These are phyloP conservation scores for Sequoiadendron giganteum DNA, from an alignment of 75 land plant species.

Conservation along the genomic window DNA sequence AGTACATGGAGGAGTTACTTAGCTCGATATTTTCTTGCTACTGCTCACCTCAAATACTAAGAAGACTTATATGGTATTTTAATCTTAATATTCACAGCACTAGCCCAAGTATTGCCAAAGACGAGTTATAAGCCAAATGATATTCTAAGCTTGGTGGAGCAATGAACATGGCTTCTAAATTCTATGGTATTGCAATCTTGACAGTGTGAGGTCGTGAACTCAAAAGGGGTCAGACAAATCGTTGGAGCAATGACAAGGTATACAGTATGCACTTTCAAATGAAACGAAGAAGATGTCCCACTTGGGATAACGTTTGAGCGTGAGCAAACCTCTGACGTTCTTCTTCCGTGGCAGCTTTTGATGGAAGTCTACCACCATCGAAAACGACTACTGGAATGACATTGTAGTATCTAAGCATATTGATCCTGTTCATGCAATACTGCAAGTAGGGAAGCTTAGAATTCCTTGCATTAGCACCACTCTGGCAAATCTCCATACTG, in stretches of 20 bases:
- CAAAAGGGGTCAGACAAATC: background rate
- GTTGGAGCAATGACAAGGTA: background rate
- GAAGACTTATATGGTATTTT: too few relatives aligned
- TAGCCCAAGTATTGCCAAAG: background rate
- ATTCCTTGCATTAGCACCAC: slow-evolving; percentile 13
- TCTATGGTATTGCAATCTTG: too few relatives aligned
- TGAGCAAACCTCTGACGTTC: slow-evolving; percentile 56
- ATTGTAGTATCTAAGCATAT: slow-evolving; percentile 62
- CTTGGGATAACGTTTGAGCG: background rate
- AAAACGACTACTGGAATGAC: slow-evolving; percentile 82
- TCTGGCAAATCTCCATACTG: slow-evolving; percentile 71
- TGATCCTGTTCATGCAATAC: slow-evolving; percentile 84
- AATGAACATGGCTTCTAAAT: background rate
- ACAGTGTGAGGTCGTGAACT: background rate
- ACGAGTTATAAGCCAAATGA: background rate
- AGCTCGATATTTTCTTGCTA: too few relatives aligned
- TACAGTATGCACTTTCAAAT: background rate
- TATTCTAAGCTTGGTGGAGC: background rate
- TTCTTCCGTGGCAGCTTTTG: slow-evolving; percentile 61
- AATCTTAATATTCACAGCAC: background rate
- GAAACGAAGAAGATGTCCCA: background rate
- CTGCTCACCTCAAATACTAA: too few relatives aligned
- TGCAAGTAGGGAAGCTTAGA: slow-evolving; percentile 44
- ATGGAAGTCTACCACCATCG: slow-evolving; percentile 79
- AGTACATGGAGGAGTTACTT: too few relatives aligned